Evolutionary conservation across 441 rosid species (phyloP), one percentile per base, ranked within the genome.

Genomic region (Erodium moschatum): DNA sequence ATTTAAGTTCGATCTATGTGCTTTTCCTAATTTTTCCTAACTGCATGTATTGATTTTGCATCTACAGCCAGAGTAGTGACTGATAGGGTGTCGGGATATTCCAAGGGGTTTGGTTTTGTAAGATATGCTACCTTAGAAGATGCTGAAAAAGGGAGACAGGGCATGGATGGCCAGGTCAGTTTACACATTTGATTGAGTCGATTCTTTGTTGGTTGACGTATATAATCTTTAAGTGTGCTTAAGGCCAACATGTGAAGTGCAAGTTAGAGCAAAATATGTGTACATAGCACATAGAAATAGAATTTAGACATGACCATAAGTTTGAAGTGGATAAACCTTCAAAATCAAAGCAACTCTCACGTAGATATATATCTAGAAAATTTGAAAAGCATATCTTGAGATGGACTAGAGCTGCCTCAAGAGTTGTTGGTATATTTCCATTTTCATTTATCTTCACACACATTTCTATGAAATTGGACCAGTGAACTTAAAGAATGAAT

Each of bases 51-150:
- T 50, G 19, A 16, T 48, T 69, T 66, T 68, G 38, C 18, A 71
- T 21, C 70, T 61, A 11, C 80, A 93, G 98, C 96, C 50, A 83
- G 79, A 77, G 93, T 94, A 64, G 97, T 89, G 70, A 81, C 87
- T 33, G 97, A 91, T 71, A 80, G 91, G 52, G 87, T 72, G 38
- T 86, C 96, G 5, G 96, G 96, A 75, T 88, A 82, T 80, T 91
- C 97, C 1, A 93, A 88, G 82, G 98, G 98, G 6, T 93, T 85
- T 80, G 96, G 98, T 64, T 93, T 93, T 78, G 96, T 93, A 58
- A 85, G 80, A 74, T 93, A 91, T 75, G 78, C 85, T 62, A 85
- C 83, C 21, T 48, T 88, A 65, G 93, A 89, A 62, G 97, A 87
- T 68, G 96, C 98, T 80, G 84, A 83, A 9, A 89, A 88, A 77